A percentile compares a stretch with the other conserved stretches of the same genome.
phyloP scores from a whole-genome alignment of 192 early-diverging fungal species.

The Entomortierella parvispora region DNA sequence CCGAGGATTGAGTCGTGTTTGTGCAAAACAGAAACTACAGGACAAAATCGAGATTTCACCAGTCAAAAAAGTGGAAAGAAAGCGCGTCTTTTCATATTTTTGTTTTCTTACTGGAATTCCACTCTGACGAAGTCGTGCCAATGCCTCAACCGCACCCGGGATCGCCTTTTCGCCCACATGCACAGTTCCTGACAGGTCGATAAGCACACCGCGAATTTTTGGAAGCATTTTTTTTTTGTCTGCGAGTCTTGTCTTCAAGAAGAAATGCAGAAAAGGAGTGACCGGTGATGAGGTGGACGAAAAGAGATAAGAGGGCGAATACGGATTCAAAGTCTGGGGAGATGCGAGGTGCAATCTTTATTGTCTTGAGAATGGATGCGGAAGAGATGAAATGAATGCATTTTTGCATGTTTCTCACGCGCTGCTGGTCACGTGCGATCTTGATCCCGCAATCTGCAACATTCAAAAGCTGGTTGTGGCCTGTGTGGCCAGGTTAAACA shows the following conservation, averaged over 20 bases:
- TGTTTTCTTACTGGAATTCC: slow-evolving; percentile 65
- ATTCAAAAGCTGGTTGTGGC: no score
- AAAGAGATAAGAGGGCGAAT: no score
- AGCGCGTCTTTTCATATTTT: no score
- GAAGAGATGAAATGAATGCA: no score
- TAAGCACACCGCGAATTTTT: slow-evolving; percentile 65
- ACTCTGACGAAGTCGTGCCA: slow-evolving; percentile 66
- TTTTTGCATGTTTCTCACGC: no score
- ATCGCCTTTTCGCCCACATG: slow-evolving; percentile 77
- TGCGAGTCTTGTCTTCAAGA: neutral
- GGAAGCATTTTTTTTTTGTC: slow-evolving; percentile 5
- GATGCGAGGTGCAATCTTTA: no score
- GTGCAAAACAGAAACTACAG: slow-evolving; percentile 78
- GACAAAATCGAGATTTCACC: neutral
- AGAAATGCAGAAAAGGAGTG: neutral
- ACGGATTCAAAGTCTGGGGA: no score
- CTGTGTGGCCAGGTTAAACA: no score
- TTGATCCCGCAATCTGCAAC: no score
- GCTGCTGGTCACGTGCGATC: no score
- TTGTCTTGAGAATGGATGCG: no score
- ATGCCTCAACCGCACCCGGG: slow-evolving; percentile 70
- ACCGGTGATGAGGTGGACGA: no score
- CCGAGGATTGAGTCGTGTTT: slow-evolving; percentile 87
- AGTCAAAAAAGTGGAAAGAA: neutral
- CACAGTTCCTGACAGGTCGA: slow-evolving; percentile 84